These are phyloP conservation scores for Emericellopsis terricola DNA, from an alignment of 495 filamentous ascomycete species.

Conservation along the genomic window DNA sequence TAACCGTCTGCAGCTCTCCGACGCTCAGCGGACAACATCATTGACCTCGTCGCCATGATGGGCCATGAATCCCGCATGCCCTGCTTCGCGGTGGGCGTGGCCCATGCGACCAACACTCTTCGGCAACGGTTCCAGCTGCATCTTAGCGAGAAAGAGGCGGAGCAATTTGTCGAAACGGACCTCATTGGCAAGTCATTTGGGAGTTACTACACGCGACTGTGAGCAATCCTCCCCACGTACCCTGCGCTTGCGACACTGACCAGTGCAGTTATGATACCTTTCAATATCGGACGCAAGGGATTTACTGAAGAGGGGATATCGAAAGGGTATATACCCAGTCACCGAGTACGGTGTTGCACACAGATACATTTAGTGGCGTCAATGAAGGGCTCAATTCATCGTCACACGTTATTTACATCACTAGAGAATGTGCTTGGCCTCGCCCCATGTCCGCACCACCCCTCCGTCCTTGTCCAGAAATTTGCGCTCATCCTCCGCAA, in stretches of 20 bases:
- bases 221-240: conserved; percentile 12
- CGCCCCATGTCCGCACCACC: neutral
- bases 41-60: conserved; percentile 61
- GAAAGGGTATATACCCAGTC: too few species aligned
- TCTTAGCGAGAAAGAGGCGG: conserved; percentile 54
- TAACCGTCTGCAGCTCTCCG: conserved; percentile 33
- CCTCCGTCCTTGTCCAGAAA: conserved; percentile 1
- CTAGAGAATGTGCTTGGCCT: neutral
- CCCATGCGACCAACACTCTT: conserved; percentile 40
- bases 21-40: conserved; percentile 50
- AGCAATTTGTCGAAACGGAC: conserved; percentile 53
- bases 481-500: conserved; percentile 2
- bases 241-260: neutral
- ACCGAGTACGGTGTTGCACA: neutral
- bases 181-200: conserved; percentile 51
- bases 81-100: conserved; percentile 47
- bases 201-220: conserved; percentile 64
- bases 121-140: conserved; percentile 53
- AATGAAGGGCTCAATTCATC: too few species aligned
- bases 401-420: neutral
- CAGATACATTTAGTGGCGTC: too few species aligned
- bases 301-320: conserved; percentile 38
- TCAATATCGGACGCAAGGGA: conserved; percentile 64
- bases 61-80: conserved; percentile 59
- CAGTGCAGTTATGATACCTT: conserved; percentile 59